Evolutionary conservation across 257 asterid genomes (phyloP).

Genomic region (Salvia hispanica): DNA sequence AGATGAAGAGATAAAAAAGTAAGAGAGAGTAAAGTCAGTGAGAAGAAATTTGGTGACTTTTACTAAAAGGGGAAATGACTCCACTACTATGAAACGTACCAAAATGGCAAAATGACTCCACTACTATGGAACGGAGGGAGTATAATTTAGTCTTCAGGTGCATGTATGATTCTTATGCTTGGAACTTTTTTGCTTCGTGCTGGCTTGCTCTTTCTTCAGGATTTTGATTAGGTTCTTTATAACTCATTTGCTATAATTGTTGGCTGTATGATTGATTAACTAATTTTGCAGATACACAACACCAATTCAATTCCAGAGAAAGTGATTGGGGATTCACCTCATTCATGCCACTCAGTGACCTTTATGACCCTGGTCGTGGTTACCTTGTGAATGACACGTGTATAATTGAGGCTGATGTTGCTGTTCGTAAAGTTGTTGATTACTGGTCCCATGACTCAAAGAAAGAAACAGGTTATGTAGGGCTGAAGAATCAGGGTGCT

Average conservation of each 20-base stretch:
- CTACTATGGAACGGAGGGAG: no score
- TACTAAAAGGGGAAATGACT: no score
- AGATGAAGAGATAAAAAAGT: no score
- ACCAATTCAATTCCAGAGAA: slow-evolving; percentile 66
- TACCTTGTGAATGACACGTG: slow-evolving; percentile 63
- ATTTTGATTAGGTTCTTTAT: slow-evolving; percentile 29
- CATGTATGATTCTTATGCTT: slow-evolving; percentile 17
- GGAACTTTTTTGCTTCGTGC: slow-evolving; percentile 21
- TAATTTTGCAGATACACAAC: slow-evolving; percentile 62
- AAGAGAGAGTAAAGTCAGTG: no score
- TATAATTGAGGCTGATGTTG: slow-evolving; percentile 65
- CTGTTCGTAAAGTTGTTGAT: slow-evolving; percentile 63
- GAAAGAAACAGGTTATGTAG: slow-evolving; percentile 72
- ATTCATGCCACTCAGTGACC: slow-evolving; percentile 71
- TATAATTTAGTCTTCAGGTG: slow-evolving; percentile 7
- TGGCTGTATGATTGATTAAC: slow-evolving; percentile 28
- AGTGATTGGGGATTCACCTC: slow-evolving; percentile 80
- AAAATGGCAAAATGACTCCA: no score
- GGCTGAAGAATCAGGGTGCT: slow-evolving; percentile 76
- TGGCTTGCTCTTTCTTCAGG: slow-evolving; percentile 20
- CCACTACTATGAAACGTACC: no score
- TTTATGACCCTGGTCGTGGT: slow-evolving; percentile 64
- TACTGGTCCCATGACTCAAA: slow-evolving; percentile 71
- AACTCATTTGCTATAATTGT: slow-evolving; percentile 28
- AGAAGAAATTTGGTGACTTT: no score